Conservation (phyloP, 768 basidiomycete species). For the Leccinum ochraceum region DNA sequence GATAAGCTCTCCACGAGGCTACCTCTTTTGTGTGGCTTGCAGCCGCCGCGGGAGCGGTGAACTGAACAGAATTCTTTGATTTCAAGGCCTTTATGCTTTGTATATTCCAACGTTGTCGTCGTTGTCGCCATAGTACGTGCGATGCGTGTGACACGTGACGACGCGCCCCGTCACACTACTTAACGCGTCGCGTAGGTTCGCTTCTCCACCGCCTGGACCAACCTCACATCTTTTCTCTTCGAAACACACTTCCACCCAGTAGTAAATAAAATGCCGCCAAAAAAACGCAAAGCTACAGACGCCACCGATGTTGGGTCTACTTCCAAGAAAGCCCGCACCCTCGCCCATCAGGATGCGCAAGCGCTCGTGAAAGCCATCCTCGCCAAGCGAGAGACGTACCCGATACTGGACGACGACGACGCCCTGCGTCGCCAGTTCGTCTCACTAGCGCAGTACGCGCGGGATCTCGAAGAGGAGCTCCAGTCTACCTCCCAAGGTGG, state of each 20-base stretch:
- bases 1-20: background rate
- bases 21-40: background rate
- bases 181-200: conserved; percentile 14
- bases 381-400: conserved; percentile 36
- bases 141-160: conserved; percentile 27
- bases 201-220: background rate
- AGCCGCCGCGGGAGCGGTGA: background rate
- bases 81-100: too few relatives aligned
- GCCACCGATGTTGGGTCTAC: conserved; percentile 14
- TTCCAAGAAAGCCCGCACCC: conserved; percentile 32
- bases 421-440: conserved; percentile 30
- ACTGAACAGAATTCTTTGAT: background rate
- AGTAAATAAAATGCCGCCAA: conserved; percentile 10
- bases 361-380: conserved; percentile 41
- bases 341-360: conserved; percentile 33
- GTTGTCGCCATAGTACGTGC: background rate
- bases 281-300: conserved; percentile 41
- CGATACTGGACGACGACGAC: conserved; percentile 37
- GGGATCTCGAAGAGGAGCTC: conserved; percentile 32
- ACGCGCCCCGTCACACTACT: conserved; percentile 28
- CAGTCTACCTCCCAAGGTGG: conserved; percentile 17
- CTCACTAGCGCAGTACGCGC: conserved; percentile 36
- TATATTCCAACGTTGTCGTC: too few relatives aligned
- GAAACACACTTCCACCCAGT: background rate
- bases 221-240: background rate